Conservation (phyloP, 2,329 filamentous ascomycete genomes). For the Escovopsis sp. region DNA sequence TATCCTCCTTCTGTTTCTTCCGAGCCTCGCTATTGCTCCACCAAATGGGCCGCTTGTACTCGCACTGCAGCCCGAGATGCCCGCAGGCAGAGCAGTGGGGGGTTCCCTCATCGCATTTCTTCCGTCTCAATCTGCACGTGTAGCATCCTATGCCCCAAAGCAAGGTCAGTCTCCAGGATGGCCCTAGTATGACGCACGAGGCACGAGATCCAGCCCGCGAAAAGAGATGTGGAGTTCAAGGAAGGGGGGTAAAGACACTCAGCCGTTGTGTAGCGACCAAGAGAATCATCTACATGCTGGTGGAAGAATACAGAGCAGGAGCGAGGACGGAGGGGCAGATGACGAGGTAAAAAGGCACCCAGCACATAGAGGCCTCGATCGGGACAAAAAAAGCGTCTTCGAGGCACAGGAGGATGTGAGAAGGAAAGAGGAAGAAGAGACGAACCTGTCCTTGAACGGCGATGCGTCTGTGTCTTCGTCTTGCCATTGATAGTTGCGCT, state of each 20-base stretch:
- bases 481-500: constrained; percentile 35
- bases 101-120: constrained; percentile 53
- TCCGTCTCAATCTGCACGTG: constrained; percentile 49
- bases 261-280: too few species aligned
- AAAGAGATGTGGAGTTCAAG: too few species aligned
- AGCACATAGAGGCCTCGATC: too few species aligned
- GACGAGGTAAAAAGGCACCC: too few species aligned
- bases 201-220: too few species aligned
- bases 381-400: too few species aligned
- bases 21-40: constrained; percentile 89
- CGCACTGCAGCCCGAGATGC: constrained; percentile 69
- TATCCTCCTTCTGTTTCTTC: constrained; percentile 76
- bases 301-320: too few species aligned
- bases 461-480: constrained; percentile 73
- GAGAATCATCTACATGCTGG: too few species aligned
- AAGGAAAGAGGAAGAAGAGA: constrained; percentile 13
- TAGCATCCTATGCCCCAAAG: constrained; percentile 39
- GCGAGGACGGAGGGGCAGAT: too few species aligned
- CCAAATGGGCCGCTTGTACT: constrained; percentile 95
- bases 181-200: too few species aligned
- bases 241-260: too few species aligned
- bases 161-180: background rate
- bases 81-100: constrained; percentile 51
- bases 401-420: too few species aligned
- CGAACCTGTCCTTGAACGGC: constrained; percentile 86